phyloP scores from a whole-genome alignment of 2,329 filamentous ascomycete genomes.

The Setomelanomma holmii region DNA sequence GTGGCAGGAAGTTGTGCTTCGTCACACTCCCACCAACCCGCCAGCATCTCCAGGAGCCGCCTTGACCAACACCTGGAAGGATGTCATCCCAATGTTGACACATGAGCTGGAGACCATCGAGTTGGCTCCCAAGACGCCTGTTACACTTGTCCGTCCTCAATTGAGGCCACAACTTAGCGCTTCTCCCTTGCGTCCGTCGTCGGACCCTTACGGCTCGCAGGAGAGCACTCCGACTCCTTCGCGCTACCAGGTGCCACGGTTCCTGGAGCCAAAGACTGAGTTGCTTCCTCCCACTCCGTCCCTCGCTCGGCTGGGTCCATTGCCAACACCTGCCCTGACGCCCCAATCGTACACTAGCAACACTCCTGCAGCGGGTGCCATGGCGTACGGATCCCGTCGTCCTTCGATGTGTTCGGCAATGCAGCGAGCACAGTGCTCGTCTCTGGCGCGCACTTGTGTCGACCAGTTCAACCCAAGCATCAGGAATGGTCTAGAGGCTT shows the following conservation, averaged over 20 bases:
- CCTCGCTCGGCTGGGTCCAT: constrained; percentile 60
- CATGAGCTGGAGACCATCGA: constrained; percentile 62
- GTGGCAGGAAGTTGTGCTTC: constrained; percentile 92
- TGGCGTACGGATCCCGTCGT: constrained; percentile 56
- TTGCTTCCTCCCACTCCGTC: constrained; percentile 61
- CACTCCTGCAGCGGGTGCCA: constrained; percentile 68
- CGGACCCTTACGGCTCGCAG: constrained; percentile 43
- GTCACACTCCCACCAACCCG: constrained; percentile 72
- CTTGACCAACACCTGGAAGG: constrained; percentile 53
- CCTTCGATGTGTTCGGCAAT: constrained; percentile 67
- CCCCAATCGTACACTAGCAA: constrained; percentile 61
- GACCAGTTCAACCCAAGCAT: constrained; percentile 57
- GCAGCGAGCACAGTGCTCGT: constrained; percentile 63
- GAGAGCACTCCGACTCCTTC: constrained; percentile 54
- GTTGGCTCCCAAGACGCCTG: constrained; percentile 42
- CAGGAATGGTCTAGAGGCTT: constrained; percentile 53
- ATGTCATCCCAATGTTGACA: constrained; percentile 63
- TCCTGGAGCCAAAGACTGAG: constrained; percentile 60
- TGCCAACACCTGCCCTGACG: constrained; percentile 69
- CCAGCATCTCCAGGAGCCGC: constrained; percentile 48
- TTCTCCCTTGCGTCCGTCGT: constrained; percentile 29
- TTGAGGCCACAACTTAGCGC: constrained; percentile 33
- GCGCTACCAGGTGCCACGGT: constrained; percentile 53
- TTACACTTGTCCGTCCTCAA: constrained; percentile 33
- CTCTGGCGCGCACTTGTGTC: constrained; percentile 62